phyloP scores from a whole-genome alignment of 345 rosid genomes.

The Combretum micranthum region DNA sequence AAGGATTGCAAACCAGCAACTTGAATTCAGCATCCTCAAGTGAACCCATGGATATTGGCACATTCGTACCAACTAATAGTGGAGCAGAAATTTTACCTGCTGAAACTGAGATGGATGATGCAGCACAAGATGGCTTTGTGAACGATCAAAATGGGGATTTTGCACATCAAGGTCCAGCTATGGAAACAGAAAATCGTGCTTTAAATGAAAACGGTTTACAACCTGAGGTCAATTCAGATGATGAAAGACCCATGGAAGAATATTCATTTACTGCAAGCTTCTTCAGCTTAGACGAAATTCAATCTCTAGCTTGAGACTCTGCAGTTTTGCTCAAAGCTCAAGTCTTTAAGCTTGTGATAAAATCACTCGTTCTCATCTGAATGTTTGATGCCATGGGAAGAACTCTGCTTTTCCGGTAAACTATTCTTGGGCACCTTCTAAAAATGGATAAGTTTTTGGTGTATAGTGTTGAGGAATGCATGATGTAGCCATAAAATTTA shows the following conservation, averaged over 20 bases:
- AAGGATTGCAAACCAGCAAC: constrained; percentile 1
- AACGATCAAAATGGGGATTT: constrained; percentile 23
- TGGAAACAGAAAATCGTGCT: constrained; percentile 11
- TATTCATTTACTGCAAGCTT: no score
- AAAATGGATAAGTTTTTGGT: no score
- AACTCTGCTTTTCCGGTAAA: no score
- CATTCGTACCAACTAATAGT: constrained; percentile 24
- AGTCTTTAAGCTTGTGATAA: no score
- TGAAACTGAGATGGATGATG: constrained; percentile 21
- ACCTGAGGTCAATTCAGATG: constrained; percentile 19
- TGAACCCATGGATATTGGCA: constrained; percentile 27
- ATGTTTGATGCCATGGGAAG: no score
- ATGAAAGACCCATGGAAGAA: constrained; percentile 2
- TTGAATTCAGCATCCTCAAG: neutral
- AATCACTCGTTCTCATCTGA: no score
- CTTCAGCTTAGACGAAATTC: no score
- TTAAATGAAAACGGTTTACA: constrained; percentile 6
- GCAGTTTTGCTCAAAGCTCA: no score
- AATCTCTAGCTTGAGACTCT: no score
- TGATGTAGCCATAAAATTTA: no score
- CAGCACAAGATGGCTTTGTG: constrained; percentile 20
- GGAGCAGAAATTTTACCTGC: constrained; percentile 9
- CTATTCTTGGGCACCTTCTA: no score
- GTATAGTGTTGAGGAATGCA: no score
- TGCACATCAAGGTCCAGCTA: constrained; percentile 13